Conservation (phyloP, 257 asterid species). For the Solanum peruvianum region DNA sequence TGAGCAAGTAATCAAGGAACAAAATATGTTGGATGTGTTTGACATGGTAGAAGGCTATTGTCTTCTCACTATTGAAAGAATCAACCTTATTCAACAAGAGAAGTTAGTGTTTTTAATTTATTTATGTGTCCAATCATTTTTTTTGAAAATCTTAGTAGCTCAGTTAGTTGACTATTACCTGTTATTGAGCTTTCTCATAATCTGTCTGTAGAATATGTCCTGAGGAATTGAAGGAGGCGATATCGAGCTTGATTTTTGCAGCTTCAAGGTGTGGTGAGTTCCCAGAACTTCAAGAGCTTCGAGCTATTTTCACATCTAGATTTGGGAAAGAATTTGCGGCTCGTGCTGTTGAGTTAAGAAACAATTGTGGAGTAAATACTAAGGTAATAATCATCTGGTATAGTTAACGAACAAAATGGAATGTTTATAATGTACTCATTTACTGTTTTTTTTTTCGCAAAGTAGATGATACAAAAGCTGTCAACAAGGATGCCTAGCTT, state of each 20-base stretch:
- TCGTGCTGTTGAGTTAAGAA: slow-evolving; percentile 69
- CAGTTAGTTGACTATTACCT: not conserved
- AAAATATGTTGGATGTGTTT: slow-evolving; percentile 76
- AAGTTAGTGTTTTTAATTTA: slow-evolving; percentile 23
- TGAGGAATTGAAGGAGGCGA: slow-evolving; percentile 63
- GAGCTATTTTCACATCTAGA: slow-evolving; percentile 29
- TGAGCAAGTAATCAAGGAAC: slow-evolving; percentile 83
- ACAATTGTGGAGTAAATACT: slow-evolving; percentile 78
- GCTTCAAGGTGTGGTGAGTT: slow-evolving; percentile 84
- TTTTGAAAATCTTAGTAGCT: not conserved
- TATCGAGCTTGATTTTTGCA: slow-evolving; percentile 62
- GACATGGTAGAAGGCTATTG: slow-evolving; percentile 55
- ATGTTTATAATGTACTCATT: not conserved
- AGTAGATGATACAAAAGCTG: slow-evolving; percentile 67
- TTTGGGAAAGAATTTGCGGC: slow-evolving; percentile 60
- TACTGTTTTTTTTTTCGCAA: not conserved
- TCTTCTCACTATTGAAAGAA: slow-evolving; percentile 47
- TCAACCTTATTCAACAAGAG: slow-evolving; percentile 44
- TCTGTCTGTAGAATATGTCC: slow-evolving; percentile 47
- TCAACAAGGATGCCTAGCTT: slow-evolving; percentile 59
- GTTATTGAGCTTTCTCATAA: not conserved
- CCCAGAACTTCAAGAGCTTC: slow-evolving; percentile 85
- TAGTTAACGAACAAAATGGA: not conserved
- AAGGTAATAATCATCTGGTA: slow-evolving; percentile 24
- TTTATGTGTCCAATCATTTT: not conserved